Percentiles rank a stretch among this genome's conserved stretches.
Conservation (phyloP, 176 grass and related monocot genomes). For the Melocanna baccifera region DNA sequence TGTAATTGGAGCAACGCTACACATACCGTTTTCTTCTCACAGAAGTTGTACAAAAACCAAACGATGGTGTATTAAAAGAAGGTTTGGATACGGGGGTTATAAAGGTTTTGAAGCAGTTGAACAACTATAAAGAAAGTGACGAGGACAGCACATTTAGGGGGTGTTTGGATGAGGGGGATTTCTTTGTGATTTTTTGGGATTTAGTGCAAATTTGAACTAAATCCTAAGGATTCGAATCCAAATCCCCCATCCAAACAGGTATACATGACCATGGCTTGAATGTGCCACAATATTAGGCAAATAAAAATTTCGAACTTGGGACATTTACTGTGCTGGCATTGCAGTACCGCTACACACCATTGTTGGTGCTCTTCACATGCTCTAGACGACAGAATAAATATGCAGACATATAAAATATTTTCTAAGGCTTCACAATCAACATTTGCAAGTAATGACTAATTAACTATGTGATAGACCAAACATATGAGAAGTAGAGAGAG, state of each 20-base stretch:
- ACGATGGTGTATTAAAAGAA: neutral
- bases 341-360: neutral
- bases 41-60: neutral
- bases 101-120: neutral
- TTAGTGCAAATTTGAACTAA: no score
- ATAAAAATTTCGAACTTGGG: neutral
- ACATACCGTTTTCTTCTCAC: neutral
- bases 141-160: neutral
- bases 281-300: neutral
- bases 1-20: neutral
- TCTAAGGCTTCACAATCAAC: neutral
- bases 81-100: neutral
- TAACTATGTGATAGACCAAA: neutral
- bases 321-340: neutral
- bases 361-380: neutral
- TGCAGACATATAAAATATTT: neutral
- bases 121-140: neutral
- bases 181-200: neutral
- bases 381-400: neutral
- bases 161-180: neutral
- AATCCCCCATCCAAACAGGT: neutral
- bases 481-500: neutral
- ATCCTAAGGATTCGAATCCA: neutral
- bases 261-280: neutral
- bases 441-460: slow-evolving; percentile 5